Evolutionary conservation across 345 rosid genomes (phyloP), one percentile per base, ranked within the genome.

Genomic region (Punica granatum): DNA sequence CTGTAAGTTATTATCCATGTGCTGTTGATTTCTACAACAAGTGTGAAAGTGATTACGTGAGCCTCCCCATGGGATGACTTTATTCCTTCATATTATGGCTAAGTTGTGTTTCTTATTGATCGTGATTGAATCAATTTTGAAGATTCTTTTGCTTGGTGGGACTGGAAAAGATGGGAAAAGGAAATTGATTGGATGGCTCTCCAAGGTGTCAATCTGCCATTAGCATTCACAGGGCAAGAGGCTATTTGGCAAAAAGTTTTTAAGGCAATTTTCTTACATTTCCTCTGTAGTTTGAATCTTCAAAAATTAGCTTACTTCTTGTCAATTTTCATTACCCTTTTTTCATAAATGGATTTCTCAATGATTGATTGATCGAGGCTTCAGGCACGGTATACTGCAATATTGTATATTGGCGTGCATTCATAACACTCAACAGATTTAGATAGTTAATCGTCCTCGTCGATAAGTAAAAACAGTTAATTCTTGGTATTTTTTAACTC

Each of bases 181-280:
- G 90, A 88, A 80, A 85, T 84, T 67, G 90, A 85, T 70, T 85
- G 93, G 93, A 88, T 88, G 93, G 90, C 90, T 74, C 80, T 88
- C 73, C 90, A 85, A 64, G 90, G 93, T 30, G 75, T 88, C 80
- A 88, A 88, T 69, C 69, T 88, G 72, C 93, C 90, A 1, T 75
- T 88, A 70, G 93, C 90, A 66, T 88, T 85, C 78, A 85, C 93
- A 15, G 90, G 88, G 41, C 90, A 88, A 73, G 93, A 85, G 73
- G 75, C 93, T 73, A 82, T 88, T 65, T 85, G 90, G 93, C 79
- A 74, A 72, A 85, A 82, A 75, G 90, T 85, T 70, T 88, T 85
- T 69, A 76, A 74, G 93, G 93, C 82, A 48, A 30, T 28, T 26
- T 72, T 73, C 68, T 61, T 53, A n/a, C 31, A 49, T 19, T 61